Conservation (phyloP, 805 yeast species). For the Wickerhamiella cacticola region DNA sequence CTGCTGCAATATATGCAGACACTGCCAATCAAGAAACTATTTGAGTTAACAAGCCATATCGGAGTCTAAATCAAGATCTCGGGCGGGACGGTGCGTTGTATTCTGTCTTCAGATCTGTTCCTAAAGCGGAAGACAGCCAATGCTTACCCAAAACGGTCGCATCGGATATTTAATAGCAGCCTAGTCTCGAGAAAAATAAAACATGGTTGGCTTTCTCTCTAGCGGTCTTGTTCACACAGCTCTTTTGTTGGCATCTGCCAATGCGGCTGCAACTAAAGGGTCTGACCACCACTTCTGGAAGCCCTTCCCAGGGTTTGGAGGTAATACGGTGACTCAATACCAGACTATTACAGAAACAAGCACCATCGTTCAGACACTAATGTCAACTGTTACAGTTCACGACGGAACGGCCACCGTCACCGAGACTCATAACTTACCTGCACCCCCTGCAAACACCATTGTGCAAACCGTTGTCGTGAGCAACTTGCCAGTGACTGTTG, state of each 20-base stretch:
- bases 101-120: background rate
- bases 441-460: conserved; percentile 1
- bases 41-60: too few relatives aligned
- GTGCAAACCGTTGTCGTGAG: conserved; percentile 6
- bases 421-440: background rate
- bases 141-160: conserved; percentile 1
- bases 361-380: background rate
- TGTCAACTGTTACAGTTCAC: background rate
- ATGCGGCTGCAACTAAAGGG: background rate
- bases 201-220: background rate
- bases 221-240: background rate
- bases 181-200: background rate
- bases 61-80: background rate
- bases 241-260: background rate
- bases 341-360: background rate
- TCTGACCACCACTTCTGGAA: background rate
- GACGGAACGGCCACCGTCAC: background rate
- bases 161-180: background rate
- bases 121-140: background rate
- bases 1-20: background rate
- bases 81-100: background rate
- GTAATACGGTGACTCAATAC: background rate
- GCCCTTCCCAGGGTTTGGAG: background rate
- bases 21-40: too few relatives aligned
- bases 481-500: conserved; percentile 2